These are phyloP conservation scores for Aspergillus steynii DNA, from an alignment of 495 filamentous ascomycete species.

Conservation along the genomic window DNA sequence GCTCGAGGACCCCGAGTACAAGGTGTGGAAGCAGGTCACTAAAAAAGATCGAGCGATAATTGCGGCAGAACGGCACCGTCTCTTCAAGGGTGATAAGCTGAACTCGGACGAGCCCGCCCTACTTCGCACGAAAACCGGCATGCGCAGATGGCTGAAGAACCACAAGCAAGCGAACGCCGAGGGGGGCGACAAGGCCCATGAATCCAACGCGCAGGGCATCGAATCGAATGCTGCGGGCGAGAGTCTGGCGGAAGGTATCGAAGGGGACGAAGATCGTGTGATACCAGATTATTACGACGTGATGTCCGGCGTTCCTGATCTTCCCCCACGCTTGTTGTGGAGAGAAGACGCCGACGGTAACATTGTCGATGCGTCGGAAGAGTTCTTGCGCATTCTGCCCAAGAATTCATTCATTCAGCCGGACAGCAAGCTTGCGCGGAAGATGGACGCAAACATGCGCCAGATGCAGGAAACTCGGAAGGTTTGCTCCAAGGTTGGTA, in stretches of 20 bases:
- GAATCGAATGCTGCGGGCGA: slow-evolving; percentile 54
- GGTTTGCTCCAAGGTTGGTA: slow-evolving; percentile 89
- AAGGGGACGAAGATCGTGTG: slow-evolving; percentile 74
- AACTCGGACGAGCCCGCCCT: slow-evolving; percentile 87
- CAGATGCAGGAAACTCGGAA: slow-evolving; percentile 98
- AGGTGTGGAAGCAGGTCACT: slow-evolving; percentile 97
- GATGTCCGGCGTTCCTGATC: slow-evolving; percentile 80
- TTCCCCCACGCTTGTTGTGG: slow-evolving; percentile 76
- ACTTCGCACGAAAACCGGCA: slow-evolving; percentile 72
- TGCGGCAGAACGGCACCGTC: slow-evolving; percentile 72
- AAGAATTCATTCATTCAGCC: slow-evolving; percentile 76
- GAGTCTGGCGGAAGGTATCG: slow-evolving; percentile 88
- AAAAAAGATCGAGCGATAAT: slow-evolving; percentile 93
- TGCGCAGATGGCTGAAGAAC: slow-evolving; percentile 77
- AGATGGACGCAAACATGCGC: slow-evolving; percentile 84
- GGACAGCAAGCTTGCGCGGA: slow-evolving; percentile 70
- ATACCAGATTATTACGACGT: slow-evolving; percentile 94
- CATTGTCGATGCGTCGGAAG: slow-evolving; percentile 80
- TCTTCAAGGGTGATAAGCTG: slow-evolving; percentile 81
- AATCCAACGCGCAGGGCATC: slow-evolving; percentile 49
- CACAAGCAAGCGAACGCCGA: slow-evolving; percentile 62
- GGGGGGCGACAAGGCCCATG: slow-evolving; percentile 50
- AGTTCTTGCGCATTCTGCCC: slow-evolving; percentile 73
- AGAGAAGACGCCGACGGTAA: slow-evolving; percentile 82
- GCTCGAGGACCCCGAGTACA: slow-evolving; percentile 84